These are phyloP conservation scores for Triangularia setosa DNA, from an alignment of 2,329 filamentous ascomycete genomes.

Conservation along the genomic window DNA sequence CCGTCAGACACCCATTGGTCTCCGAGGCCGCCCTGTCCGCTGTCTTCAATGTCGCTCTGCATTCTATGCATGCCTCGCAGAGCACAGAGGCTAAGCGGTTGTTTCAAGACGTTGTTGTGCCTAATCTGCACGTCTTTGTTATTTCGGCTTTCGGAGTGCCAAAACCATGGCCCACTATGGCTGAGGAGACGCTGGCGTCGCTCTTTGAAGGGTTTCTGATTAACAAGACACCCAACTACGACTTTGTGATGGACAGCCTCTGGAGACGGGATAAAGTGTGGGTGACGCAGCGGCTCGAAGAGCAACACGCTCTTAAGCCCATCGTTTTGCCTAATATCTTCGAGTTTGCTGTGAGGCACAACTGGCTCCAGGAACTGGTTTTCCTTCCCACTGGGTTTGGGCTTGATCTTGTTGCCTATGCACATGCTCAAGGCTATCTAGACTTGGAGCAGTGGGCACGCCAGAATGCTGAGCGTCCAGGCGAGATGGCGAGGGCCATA, in stretches of 20 bases:
- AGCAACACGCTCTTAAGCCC: constrained; percentile 67
- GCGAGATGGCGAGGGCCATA: constrained; percentile 66
- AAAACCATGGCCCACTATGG: constrained; percentile 71
- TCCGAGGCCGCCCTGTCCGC: constrained; percentile 78
- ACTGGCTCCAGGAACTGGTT: constrained; percentile 79
- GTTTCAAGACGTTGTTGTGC: constrained; percentile 64
- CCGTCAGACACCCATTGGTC: constrained; percentile 79
- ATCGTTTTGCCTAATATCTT: constrained; percentile 66
- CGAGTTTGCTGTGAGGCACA: constrained; percentile 75
- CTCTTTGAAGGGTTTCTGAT: constrained; percentile 80
- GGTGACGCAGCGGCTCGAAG: constrained; percentile 76
- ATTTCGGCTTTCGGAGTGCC: constrained; percentile 74
- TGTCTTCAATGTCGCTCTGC: constrained; percentile 62
- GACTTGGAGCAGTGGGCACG: constrained; percentile 79
- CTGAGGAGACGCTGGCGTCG: constrained; percentile 70
- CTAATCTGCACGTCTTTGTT: constrained; percentile 74
- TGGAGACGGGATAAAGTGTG: constrained; percentile 89
- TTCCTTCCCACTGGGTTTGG: constrained; percentile 78
- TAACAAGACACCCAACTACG: constrained; percentile 69
- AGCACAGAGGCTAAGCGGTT: constrained; percentile 61
- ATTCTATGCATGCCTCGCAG: constrained; percentile 57
- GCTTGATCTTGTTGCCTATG: constrained; percentile 79
- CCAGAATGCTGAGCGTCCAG: constrained; percentile 61
- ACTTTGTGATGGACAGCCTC: constrained; percentile 85
- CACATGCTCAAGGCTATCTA: constrained; percentile 74